A percentile compares a stretch with the other conserved stretches of the same genome.
These are phyloP conservation scores for Candida michaelii DNA, from an alignment of 805 yeast species.

Conservation along the genomic window DNA sequence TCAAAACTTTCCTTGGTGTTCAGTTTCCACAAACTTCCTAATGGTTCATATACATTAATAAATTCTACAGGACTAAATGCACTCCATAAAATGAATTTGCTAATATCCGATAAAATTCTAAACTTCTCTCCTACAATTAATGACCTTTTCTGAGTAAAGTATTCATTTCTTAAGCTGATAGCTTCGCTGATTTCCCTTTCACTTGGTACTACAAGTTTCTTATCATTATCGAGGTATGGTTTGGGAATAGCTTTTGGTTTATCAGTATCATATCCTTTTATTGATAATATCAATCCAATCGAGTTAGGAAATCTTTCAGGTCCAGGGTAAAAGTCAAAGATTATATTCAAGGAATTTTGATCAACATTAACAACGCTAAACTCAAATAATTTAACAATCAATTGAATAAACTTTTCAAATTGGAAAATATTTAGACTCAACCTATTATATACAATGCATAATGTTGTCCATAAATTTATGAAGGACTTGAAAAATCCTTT, in stretches of 20 bases:
- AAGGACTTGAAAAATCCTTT: neutral
- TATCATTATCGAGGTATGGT: constrained; percentile 44
- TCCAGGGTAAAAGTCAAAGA: constrained; percentile 11
- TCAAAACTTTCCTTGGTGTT: constrained; percentile 8
- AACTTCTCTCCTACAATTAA: constrained; percentile 44
- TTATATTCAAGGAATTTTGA: constrained; percentile 10
- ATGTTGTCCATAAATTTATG: neutral
- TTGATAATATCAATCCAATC: constrained; percentile 31
- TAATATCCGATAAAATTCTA: constrained; percentile 35
- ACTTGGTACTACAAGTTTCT: constrained; percentile 37
- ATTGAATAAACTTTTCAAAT: constrained; percentile 10
- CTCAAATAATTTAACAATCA: constrained; percentile 6
- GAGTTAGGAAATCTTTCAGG: constrained; percentile 25
- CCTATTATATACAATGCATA: constrained; percentile 3
- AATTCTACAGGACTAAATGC: constrained; percentile 19
- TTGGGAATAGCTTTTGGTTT: constrained; percentile 46
- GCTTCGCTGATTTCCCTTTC: constrained; percentile 32
- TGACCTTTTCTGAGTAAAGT: constrained; percentile 35
- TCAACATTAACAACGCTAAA: constrained; percentile 4
- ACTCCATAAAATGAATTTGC: constrained; percentile 31
- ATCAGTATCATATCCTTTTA: constrained; percentile 24
- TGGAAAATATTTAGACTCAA: constrained; percentile 7
- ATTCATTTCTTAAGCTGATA: constrained; percentile 36
- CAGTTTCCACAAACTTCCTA: constrained; percentile 22
- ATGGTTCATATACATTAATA: constrained; percentile 23